Percentiles rank a stretch among this genome's conserved stretches.
phyloP scores from a whole-genome alignment of 1,284 basidiomycete genomes.

The Cryptococcus neoformans region DNA sequence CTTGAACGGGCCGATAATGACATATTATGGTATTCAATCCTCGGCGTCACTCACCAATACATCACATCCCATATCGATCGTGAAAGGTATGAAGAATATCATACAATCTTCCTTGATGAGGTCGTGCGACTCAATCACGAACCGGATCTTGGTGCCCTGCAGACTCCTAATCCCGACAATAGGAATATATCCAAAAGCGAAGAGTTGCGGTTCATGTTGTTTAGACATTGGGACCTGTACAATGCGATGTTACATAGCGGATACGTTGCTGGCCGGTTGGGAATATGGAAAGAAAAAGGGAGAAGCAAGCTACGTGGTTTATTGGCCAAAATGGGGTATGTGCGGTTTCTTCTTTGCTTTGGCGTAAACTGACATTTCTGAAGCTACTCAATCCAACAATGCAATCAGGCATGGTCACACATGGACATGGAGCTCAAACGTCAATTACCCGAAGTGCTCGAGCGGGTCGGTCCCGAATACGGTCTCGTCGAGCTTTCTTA shows the following conservation, averaged over 20 bases:
- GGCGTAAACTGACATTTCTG: background rate
- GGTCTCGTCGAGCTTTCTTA: slow-evolving; percentile 93
- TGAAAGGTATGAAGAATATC: slow-evolving; percentile 76
- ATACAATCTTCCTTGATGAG: slow-evolving; percentile 77
- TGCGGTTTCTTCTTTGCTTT: slow-evolving; percentile 13
- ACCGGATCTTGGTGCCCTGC: slow-evolving; percentile 24
- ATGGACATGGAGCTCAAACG: slow-evolving; percentile 96
- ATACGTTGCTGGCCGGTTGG: slow-evolving; percentile 92
- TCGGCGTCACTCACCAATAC: slow-evolving; percentile 93
- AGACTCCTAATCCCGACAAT: slow-evolving; percentile 61
- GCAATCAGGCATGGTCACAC: slow-evolving; percentile 87
- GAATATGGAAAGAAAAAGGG: slow-evolving; percentile 94
- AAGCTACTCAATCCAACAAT: slow-evolving; percentile 89
- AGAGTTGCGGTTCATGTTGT: slow-evolving; percentile 89
- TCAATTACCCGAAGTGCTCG: slow-evolving; percentile 75
- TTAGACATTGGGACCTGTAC: slow-evolving; percentile 96
- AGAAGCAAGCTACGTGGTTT: slow-evolving; percentile 83
- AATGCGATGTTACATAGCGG: slow-evolving; percentile 97
- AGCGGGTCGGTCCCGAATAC: slow-evolving; percentile 91
- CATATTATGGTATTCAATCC: slow-evolving; percentile 89
- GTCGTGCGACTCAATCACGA: slow-evolving; percentile 80
- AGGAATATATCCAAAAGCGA: slow-evolving; percentile 72
- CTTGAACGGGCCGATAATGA: slow-evolving; percentile 92
- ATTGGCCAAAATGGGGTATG: slow-evolving; percentile 97
- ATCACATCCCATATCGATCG: slow-evolving; percentile 81